These are phyloP conservation scores for Yamadazyma buinensis DNA, from an alignment of 1,139 yeast species.

Conservation along the genomic window DNA sequence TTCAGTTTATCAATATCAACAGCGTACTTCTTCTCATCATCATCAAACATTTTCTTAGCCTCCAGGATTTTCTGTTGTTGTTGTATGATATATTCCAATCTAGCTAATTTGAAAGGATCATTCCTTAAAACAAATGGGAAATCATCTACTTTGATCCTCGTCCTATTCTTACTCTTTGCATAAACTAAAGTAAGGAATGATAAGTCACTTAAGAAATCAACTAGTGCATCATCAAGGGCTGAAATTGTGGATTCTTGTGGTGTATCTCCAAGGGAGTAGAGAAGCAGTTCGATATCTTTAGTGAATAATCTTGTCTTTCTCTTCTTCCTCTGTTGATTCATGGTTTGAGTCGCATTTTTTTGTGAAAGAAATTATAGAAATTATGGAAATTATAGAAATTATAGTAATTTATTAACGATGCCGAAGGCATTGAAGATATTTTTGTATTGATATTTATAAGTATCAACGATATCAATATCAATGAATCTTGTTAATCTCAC, in stretches of 20 bases:
- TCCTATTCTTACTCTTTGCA: conserved; percentile 45
- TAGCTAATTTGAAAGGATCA: conserved; percentile 79
- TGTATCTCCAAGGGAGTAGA: conserved; percentile 86
- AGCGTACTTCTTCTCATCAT: conserved; percentile 27
- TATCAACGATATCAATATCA: too few relatives aligned
- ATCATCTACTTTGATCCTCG: conserved; percentile 81
- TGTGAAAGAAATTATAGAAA: too few relatives aligned
- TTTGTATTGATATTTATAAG: background rate
- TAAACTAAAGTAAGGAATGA: conserved; percentile 20
- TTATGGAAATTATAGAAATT: too few relatives aligned
- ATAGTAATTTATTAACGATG: too few relatives aligned
- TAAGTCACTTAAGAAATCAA: conserved; percentile 70
- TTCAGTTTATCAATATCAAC: conserved; percentile 9
- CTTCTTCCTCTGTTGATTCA: conserved; percentile 17
- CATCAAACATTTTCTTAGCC: conserved; percentile 82
- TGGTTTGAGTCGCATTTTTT: too few relatives aligned
- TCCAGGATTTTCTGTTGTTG: conserved; percentile 72
- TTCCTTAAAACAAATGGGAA: conserved; percentile 79
- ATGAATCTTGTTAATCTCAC: background rate
- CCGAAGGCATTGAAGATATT: too few relatives aligned
- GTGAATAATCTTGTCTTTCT: conserved; percentile 47
- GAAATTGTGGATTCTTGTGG: conserved; percentile 72
- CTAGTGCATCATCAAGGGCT: conserved; percentile 78
- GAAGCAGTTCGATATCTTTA: conserved; percentile 65
- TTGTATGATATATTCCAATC: conserved; percentile 75